Percentiles rank a stretch among this genome's conserved stretches.
Evolutionary conservation across 495 filamentous ascomycete genomes (phyloP).

Genomic region (Astrothelium subdiscretum): DNA sequence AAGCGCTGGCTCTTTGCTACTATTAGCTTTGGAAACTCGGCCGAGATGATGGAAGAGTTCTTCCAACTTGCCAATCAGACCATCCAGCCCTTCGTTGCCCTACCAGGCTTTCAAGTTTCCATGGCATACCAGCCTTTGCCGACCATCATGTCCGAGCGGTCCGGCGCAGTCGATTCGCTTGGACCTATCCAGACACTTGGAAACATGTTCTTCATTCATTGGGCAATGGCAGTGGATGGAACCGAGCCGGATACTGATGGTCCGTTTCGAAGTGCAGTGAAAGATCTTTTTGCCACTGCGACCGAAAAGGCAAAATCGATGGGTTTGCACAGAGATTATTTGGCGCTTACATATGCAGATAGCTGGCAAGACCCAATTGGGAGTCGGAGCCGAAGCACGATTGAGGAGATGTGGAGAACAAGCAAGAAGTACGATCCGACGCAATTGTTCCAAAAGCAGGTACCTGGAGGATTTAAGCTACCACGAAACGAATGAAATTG

Average conservation of each 20-base stretch:
- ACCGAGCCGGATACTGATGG: background rate
- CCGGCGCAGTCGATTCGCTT: conserved; percentile 6
- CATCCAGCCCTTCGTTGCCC: background rate
- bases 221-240: conserved; percentile 3
- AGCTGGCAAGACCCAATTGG: conserved; percentile 29
- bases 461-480: conserved; percentile 30
- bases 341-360: conserved; percentile 44
- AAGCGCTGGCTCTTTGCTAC: conserved; percentile 9
- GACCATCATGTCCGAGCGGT: conserved; percentile 4
- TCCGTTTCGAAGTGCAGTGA: background rate
- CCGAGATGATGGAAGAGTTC: conserved; percentile 3
- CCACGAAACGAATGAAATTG: background rate
- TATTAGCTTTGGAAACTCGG: conserved; percentile 5
- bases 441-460: conserved; percentile 24
- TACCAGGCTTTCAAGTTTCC: background rate
- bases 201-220: conserved; percentile 8
- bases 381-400: conserved; percentile 18
- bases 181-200: conserved; percentile 14
- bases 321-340: conserved; percentile 37
- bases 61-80: conserved; percentile 8
- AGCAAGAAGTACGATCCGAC: conserved; percentile 29
- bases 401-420: conserved; percentile 15
- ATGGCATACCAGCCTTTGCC: conserved; percentile 11
- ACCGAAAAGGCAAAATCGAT: conserved; percentile 31
- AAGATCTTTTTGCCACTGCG: conserved; percentile 11